Evolutionary conservation across 176 grass and related monocot genomes (phyloP).

Genomic region (Avena atlantica): DNA sequence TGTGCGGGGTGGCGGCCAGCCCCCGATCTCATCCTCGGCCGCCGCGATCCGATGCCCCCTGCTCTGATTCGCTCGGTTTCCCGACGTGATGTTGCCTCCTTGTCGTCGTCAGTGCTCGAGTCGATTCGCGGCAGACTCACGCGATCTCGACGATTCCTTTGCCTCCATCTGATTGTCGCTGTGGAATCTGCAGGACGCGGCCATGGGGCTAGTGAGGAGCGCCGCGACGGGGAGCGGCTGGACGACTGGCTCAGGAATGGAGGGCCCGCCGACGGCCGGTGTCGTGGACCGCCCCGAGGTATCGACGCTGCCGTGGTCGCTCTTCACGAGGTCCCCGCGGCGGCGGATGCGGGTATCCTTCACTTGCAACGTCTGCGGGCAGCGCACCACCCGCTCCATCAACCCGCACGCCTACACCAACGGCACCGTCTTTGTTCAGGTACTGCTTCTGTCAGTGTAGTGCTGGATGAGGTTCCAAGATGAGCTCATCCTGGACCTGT

Average conservation of each 20-base stretch:
- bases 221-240: constrained; percentile 89
- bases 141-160: background rate
- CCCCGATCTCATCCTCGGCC: background rate
- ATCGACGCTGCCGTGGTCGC: constrained; percentile 88
- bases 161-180: background rate
- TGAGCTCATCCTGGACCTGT: background rate
- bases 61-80: background rate
- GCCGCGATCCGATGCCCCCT: background rate
- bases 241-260: constrained; percentile 98
- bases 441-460: background rate
- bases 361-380: constrained; percentile 97
- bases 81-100: background rate
- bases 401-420: constrained; percentile 97
- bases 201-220: constrained; percentile 83
- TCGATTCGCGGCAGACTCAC: background rate
- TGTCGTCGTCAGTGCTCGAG: background rate
- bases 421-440: constrained; percentile 96
- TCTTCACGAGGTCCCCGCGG: constrained; percentile 89
- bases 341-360: constrained; percentile 90
- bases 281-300: constrained; percentile 43
- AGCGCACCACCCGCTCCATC: constrained; percentile 90
- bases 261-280: constrained; percentile 68
- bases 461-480: background rate
- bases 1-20: background rate
- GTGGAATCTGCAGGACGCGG: constrained; percentile 63